Evolutionary conservation across 1,139 yeast species (phyloP), one percentile per base, ranked within the genome.

Genomic region (Kurtzmaniella quercitrusa): DNA sequence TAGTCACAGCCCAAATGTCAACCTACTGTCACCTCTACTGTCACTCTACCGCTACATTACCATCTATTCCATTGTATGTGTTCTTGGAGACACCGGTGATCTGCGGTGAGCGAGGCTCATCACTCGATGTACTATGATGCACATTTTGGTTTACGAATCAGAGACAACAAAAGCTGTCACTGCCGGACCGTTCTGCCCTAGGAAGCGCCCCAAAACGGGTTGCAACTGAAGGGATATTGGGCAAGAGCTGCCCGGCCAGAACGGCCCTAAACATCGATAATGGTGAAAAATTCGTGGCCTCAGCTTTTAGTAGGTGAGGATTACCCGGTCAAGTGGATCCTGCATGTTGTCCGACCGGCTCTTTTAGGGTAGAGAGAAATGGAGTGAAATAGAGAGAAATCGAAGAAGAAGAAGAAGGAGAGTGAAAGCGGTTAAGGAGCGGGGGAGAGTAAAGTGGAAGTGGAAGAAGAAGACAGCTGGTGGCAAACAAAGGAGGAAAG

Each of bases 41-140:
- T 21, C 8, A 21, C 23, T 8, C 23, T 21, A 21, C 23, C 4
- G 7, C 8, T 21, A 21, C 23, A 21, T 21, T 21, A 4, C 23
- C 8, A 21, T 21, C 8, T 21, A 21, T 21, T 21, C 23, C 23
- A 44, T 59, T 72, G 77, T 72, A 50, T 59, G 77, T 72, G 75
- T 63, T 66, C 73, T 68, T 70, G 77, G 77, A 72, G 77, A 72
- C 77, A 68, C 77, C 76, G 67, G 66, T 56, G 62, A 43, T 43
- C 36, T 43, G 45, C 29, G 36, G 51, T 57, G 56, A 68, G 64
- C 44, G 55, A 39, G 44, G 41, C 42, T 47, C 50, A 23, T 41
- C 50, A 59, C 64, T 60, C 63, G 76, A 71, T 70, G 77, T 70
- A 72, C 77, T 71, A 72, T 72, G 77, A 70, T 68, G 71, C 76